phyloP scores from a whole-genome alignment of 495 filamentous ascomycete genomes.

The Neurospora sp. region DNA sequence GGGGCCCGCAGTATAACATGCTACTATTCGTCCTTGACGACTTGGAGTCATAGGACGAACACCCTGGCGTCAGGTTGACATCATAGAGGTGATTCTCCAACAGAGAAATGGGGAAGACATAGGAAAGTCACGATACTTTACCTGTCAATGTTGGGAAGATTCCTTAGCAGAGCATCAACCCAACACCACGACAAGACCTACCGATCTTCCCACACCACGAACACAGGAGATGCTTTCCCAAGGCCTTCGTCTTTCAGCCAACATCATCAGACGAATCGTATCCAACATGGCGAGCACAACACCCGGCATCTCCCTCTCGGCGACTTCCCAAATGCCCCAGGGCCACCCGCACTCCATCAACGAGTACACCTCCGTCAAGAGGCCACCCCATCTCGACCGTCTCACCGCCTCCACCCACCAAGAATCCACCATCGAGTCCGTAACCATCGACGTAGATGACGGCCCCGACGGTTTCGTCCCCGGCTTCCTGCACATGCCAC shows the following conservation, averaged over 20 bases:
- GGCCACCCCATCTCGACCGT: slow-evolving; percentile 8
- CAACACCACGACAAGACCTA: neutral
- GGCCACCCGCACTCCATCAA: slow-evolving; percentile 6
- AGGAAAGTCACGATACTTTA: neutral
- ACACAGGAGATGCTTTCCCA: neutral
- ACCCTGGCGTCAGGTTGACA: neutral
- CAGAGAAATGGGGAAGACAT: neutral
- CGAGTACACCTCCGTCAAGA: slow-evolving; percentile 3
- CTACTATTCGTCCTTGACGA: neutral
- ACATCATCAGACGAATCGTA: neutral
- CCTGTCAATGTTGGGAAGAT: neutral
- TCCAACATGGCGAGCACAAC: neutral
- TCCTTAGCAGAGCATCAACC: neutral
- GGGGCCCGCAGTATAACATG: neutral
- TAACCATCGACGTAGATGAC: slow-evolving; percentile 13
- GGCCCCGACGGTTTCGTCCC: slow-evolving; percentile 8
- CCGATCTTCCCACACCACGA: neutral
- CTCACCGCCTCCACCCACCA: slow-evolving; percentile 5
- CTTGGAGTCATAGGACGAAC: neutral
- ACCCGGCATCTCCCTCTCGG: neutral
- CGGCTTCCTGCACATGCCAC: slow-evolving; percentile 14
- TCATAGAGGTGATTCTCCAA: neutral
- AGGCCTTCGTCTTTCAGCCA: neutral
- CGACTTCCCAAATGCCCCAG: neutral
- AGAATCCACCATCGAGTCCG: neutral